Base-by-base conservation (phyloP, 2,329 filamentous ascomycete genomes). In the Aspergillus arachidicola region DNA sequence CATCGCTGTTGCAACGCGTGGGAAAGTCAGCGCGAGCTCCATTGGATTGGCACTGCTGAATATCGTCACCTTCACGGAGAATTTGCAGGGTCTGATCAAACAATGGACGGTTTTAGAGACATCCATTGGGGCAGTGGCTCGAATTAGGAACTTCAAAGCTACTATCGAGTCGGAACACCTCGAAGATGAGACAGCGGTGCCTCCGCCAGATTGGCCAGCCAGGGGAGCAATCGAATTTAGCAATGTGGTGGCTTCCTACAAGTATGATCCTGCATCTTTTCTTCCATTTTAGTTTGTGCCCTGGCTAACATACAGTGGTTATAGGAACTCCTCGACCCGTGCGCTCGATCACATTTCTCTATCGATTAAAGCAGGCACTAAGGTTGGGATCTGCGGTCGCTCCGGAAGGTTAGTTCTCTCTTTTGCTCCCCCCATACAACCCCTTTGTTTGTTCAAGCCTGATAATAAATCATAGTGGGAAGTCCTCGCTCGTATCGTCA, bases 91-190 rank as follows among this genome's bases (percentile, higher is more conserved):
- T 6, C 69, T 83, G 16, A 74, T 83, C 21, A 67, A 74, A n/a
- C 77, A 75, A 28, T 86, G 83, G 83, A 85, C 84, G 0, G 73
- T 77, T 26, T 72, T 87, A 4, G 85, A 87, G 67, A 86, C 83
- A 0, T 80, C 80, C 14, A 77, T 87, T 36, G 84, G 84, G 16
- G 83, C 83, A 14, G 66, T 72, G 28, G 59, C 70, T 5, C 63
- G 71, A 30, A 60, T 72, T n/a, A 62, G 65, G n/a, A 43, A 64
- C 19, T 71, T 72, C 61, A 43, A 58, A 85, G 46, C 76, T 86
- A 9, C 73, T 87, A 14, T 85, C 23, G 50, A 57, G 36, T 32
- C 41, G 14, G 67, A 68, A 53, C 43, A 61, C 16, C 34, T 88
- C 0, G 85, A 88, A 68, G 80, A 82, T 2, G 87, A 87, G 46